Evolutionary conservation across 2,329 filamentous ascomycete species (phyloP).

Genomic region (Aspergillus texensis): DNA sequence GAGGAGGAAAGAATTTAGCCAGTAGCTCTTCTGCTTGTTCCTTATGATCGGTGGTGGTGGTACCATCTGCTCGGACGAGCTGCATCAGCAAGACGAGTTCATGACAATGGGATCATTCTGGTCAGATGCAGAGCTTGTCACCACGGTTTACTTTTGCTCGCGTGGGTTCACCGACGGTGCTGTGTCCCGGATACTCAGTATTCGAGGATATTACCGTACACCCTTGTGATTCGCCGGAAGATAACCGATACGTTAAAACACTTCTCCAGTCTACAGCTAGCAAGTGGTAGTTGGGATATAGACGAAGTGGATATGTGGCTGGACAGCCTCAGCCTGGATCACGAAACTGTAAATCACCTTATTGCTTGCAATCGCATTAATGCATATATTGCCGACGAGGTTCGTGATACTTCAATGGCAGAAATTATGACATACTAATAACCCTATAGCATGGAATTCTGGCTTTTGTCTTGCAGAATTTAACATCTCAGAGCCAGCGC

Average conservation of each 20-base stretch:
- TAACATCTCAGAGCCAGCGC: too few species aligned
- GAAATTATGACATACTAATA: too few species aligned
- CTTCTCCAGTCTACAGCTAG: background rate
- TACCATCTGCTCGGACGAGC: too few species aligned
- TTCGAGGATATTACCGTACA: too few species aligned
- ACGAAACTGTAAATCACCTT: constrained; percentile 1
- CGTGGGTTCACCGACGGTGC: constrained; percentile 5
- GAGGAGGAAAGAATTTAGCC: too few species aligned
- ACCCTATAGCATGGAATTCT: too few species aligned
- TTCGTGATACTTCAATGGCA: background rate
- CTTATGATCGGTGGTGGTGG: too few species aligned
- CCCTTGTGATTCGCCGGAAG: too few species aligned
- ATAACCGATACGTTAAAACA: background rate
- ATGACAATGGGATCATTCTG: constrained; percentile 12
- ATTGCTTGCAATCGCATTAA: constrained; percentile 1
- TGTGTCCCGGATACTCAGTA: background rate
- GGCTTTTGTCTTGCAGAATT: too few species aligned
- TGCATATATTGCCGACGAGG: background rate
- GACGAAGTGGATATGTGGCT: constrained; percentile 6
- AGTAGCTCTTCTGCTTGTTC: too few species aligned
- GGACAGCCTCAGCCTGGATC: constrained; percentile 2
- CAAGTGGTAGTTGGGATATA: background rate
- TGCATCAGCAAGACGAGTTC: too few species aligned
- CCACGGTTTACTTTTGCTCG: constrained; percentile 2
- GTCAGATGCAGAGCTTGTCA: constrained; percentile 4